A percentile compares a stretch with the other conserved stretches of the same genome.
Evolutionary conservation across 805 yeast genomes (phyloP).

Genomic region (Priceomyces medius): DNA sequence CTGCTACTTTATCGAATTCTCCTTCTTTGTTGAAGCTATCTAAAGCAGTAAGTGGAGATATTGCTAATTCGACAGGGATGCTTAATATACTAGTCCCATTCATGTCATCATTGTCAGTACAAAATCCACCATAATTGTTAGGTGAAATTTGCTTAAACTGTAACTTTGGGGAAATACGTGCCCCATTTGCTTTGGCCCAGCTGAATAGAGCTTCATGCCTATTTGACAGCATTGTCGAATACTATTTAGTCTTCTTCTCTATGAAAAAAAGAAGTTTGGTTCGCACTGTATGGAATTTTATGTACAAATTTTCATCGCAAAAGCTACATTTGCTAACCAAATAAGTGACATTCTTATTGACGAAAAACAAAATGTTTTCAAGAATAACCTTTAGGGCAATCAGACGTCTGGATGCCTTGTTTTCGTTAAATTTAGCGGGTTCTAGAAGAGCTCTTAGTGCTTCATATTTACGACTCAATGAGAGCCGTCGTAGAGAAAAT

Average conservation of each 20-base stretch:
- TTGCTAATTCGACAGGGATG: conserved; percentile 18
- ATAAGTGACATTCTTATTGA: no score
- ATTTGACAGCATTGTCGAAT: neutral
- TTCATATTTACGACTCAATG: conserved; percentile 3
- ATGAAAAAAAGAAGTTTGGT: neutral
- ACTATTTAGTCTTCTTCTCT: neutral
- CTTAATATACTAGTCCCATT: conserved; percentile 13
- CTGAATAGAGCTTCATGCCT: conserved; percentile 9
- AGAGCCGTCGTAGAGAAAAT: neutral
- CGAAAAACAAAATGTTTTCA: neutral
- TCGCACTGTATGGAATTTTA: conserved; percentile 2
- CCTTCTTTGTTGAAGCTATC: conserved; percentile 14
- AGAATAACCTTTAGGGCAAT: neutral
- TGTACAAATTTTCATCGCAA: no score
- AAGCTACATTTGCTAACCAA: no score
- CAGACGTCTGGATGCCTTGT: neutral
- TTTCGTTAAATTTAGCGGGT: neutral
- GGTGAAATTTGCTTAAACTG: conserved; percentile 20
- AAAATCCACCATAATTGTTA: conserved; percentile 28
- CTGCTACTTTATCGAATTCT: conserved; percentile 8
- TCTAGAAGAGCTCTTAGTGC: conserved; percentile 4
- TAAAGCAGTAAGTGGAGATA: conserved; percentile 26
- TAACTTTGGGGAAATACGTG: conserved; percentile 21
- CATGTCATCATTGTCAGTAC: conserved; percentile 2
- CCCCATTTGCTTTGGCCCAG: conserved; percentile 36